Evolutionary conservation across 2,329 filamentous ascomycete species (phyloP).

Genomic region (Pyrenochaeta sp.): DNA sequence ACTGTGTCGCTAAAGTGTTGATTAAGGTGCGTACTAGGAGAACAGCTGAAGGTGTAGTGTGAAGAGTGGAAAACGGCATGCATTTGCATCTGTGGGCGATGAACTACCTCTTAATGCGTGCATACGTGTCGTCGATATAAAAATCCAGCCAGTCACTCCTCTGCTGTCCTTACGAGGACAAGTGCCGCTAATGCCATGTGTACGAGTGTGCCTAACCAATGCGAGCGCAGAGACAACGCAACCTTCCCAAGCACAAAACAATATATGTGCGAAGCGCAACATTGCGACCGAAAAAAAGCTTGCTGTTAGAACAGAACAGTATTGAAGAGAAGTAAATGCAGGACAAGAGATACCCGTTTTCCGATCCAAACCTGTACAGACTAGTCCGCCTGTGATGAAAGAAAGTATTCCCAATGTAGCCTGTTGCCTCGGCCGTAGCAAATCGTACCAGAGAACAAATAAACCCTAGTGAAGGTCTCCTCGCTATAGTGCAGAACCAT

Average conservation of each 20-base stretch:
- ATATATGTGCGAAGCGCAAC: conserved; percentile 5
- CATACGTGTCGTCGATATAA: conserved; percentile 37
- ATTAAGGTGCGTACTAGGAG: conserved; percentile 11
- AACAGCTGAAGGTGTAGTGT: conserved; percentile 8
- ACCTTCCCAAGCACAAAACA: conserved; percentile 16
- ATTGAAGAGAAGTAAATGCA: conserved; percentile 16
- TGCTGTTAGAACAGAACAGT: conserved; percentile 1
- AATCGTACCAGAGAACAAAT: conserved; percentile 15
- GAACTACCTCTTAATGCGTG: conserved; percentile 25
- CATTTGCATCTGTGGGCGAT: conserved; percentile 20
- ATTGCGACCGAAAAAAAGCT: conserved; percentile 4
- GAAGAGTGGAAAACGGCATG: conserved; percentile 22
- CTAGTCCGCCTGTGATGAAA: conserved; percentile 20
- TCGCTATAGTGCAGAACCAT: too few species aligned
- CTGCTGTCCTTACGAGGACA: conserved; percentile 14
- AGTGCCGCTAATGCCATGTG: conserved; percentile 32
- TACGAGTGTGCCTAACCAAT: conserved; percentile 29
- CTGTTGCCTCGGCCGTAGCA: conserved; percentile 14
- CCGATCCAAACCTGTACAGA: conserved; percentile 12
- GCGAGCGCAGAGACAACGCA: conserved; percentile 14
- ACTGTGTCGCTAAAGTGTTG: conserved; percentile 17
- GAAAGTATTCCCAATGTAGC: conserved; percentile 26
- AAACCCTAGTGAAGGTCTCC: too few species aligned
- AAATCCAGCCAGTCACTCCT: conserved; percentile 13
- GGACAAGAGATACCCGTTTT: conserved; percentile 12